Evolutionary conservation across 371 early-diverging fungal species (phyloP), one percentile per base, ranked within the genome.

Genomic region (Nosema muscidifuracis): DNA sequence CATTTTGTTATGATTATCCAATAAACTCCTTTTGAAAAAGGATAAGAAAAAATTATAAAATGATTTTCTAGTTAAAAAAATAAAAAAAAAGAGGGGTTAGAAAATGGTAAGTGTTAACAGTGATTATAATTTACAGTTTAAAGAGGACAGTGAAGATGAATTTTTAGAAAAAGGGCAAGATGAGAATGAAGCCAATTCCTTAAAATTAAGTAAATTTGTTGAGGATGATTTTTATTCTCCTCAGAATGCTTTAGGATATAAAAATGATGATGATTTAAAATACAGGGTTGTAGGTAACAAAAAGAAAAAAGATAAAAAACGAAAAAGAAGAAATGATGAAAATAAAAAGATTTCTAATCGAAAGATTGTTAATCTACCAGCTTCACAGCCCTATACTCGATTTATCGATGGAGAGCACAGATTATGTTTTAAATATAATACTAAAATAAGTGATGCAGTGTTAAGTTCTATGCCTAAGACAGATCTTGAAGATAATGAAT

Each of bases 401-500:
- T 31, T 74, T 22, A 71, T 84, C 2, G 80, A 80, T 68, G 83
- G 83, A 50, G 84, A 84, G 40, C 78, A 81, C 43, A 68, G 82
- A 55, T 70, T 84, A 24, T 83, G 83, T 57, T 84, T 84, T 55
- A 84, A 80, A 71, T 84, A 84, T 66, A 81, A 81, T 40, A 84
- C 84, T 6, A 84, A 84, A 67, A 56, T 80, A 42, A 78, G 79
- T 51, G 82, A 81, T 58, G 55, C 75, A n/a, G 84, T 76, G 2
- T 24, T 75, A 31, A 77, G 47, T 69, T 57, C 77, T 0, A 81
- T 81, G 73, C 80, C 80, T 0, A 74, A 75, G 55, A 63, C 65
- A 33, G 78, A 81, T 36, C 43, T 82, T 15, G 84, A 81, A 63
- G 83, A 84, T 15, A 86, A 86, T 44, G 85, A 87, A 55, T 91